Evolutionary conservation across 169 alveolate species (phyloP), one percentile per base, ranked within the genome.

Genomic region (Plasmodium fragile): DNA sequence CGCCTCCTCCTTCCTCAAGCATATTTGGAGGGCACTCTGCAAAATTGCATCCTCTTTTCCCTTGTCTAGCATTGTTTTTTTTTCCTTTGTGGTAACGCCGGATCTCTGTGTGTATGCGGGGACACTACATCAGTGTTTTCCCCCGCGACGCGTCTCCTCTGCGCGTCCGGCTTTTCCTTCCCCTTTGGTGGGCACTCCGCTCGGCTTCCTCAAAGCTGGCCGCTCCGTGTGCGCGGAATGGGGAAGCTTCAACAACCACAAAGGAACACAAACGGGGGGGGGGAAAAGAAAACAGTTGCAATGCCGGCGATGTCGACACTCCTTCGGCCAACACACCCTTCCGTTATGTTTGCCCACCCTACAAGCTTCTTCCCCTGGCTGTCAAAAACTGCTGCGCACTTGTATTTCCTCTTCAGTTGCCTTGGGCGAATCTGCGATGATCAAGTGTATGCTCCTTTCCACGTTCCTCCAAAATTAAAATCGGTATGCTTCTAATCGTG

Each of bases 21-120:
- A 87, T 87, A 87, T 87, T 78, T 87, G 93, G 25, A 87, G 72
- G 22, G 43, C 81, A 18, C 71, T 87, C 34, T 87, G 93, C 80
- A 87, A 34, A 32, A 87, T 5, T 3, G 52, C 30, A 28, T 87
- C 93, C 71, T 87, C 93, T 16, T 59, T 78, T 10, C 34, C 70
- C 49, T 55, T 87, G 34, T 85, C 83, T 79, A 73, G 39, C 93
- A 85, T 85, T 75, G 25, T 25, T 39, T 34, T 3, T 3, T 0
- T 82, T 4, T 83, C 52, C 39, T 43, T 18, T 41, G 18, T 22
- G 25, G 16, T 71, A n/a, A 41, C 32, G n/a, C 8, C 45, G n/a
- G 30, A 11, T n/a, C 71, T 22, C 13, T 36, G 43, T 4, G 52
- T 59, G 32, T 59, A 11, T 25, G 49, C 22, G 41, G 28, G 1